phyloP scores from a whole-genome alignment of 176 grass and related monocot species.

The Miscanthus lutarioriparius region DNA sequence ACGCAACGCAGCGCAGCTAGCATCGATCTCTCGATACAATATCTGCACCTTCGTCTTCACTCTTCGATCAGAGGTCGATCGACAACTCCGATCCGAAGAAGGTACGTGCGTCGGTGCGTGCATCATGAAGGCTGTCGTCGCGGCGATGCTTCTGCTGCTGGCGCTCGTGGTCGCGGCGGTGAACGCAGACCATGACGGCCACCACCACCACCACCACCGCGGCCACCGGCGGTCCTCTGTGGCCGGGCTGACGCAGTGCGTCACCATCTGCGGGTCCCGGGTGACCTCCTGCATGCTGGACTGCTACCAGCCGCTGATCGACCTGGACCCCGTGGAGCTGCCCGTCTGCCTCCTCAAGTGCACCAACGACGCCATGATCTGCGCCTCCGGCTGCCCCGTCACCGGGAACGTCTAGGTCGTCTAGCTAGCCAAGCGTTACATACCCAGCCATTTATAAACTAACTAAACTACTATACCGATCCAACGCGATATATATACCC shows the following conservation, averaged over 20 bases:
- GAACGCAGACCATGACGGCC: too few species aligned
- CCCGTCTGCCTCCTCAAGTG: conserved; percentile 43
- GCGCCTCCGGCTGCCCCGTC: conserved; percentile 33
- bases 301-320: conserved; percentile 5
- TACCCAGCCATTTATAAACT: not conserved
- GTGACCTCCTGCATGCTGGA: conserved; percentile 17
- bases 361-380: conserved; percentile 24
- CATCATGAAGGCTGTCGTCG: too few species aligned
- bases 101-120: too few species aligned
- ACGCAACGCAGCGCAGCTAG: not conserved
- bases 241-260: conserved; percentile 34
- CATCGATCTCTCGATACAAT: not conserved
- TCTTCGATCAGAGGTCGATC: too few species aligned
- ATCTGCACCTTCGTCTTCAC: not conserved
- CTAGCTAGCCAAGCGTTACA: not conserved
- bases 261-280: not conserved
- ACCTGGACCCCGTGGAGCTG: not conserved
- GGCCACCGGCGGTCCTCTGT: not conserved
- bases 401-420: not conserved
- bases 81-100: too few species aligned
- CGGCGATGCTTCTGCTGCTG: too few species aligned
- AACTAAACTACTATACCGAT: too few species aligned
- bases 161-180: not conserved
- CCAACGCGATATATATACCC: too few species aligned
- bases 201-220: not conserved